Percentiles rank a stretch among this genome's conserved stretches.
These are phyloP conservation scores for Amanita jacksonii DNA, from an alignment of 768 basidiomycete species.

Conservation along the genomic window DNA sequence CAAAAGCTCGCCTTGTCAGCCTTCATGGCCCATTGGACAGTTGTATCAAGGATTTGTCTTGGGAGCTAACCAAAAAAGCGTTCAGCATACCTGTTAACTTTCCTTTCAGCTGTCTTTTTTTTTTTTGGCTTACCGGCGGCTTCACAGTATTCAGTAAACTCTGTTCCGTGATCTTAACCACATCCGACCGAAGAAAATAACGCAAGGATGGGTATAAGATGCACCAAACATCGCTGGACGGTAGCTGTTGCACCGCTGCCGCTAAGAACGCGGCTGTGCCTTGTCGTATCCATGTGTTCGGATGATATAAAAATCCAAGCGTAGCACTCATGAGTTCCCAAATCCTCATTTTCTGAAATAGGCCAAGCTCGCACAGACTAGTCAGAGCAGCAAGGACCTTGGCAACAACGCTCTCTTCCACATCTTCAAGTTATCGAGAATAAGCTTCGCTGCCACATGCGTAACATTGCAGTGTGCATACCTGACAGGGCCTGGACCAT, in stretches of 20 bases:
- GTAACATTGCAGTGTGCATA: slow-evolving; percentile 37
- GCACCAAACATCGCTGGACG: slow-evolving; percentile 90
- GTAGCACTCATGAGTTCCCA: slow-evolving; percentile 94
- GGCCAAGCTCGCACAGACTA: slow-evolving; percentile 79
- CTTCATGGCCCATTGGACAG: slow-evolving; percentile 83
- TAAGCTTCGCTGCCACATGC: neutral
- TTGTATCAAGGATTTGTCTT: slow-evolving; percentile 75
- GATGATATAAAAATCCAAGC: slow-evolving; percentile 87
- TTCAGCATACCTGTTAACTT: no score
- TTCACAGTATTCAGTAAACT: slow-evolving; percentile 71
- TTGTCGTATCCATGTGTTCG: slow-evolving; percentile 93
- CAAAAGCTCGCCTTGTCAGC: slow-evolving; percentile 76
- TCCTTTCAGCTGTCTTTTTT: no score
- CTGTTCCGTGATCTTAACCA: slow-evolving; percentile 62
- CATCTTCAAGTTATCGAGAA: slow-evolving; percentile 41
- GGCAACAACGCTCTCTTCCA: slow-evolving; percentile 90
- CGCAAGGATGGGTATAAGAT: slow-evolving; percentile 89
- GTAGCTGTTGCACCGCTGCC: slow-evolving; percentile 74
- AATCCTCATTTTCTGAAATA: slow-evolving; percentile 91
- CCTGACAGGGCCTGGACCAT: slow-evolving; percentile 95
- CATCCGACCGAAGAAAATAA: slow-evolving; percentile 78
- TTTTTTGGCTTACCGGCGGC: slow-evolving; percentile 51
- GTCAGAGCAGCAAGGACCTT: slow-evolving; percentile 84
- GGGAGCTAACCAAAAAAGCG: slow-evolving; percentile 27
- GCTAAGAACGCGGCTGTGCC: slow-evolving; percentile 86